Evolutionary conservation across 495 filamentous ascomycete genomes (phyloP).

Genomic region (Penicillium antarcticum): DNA sequence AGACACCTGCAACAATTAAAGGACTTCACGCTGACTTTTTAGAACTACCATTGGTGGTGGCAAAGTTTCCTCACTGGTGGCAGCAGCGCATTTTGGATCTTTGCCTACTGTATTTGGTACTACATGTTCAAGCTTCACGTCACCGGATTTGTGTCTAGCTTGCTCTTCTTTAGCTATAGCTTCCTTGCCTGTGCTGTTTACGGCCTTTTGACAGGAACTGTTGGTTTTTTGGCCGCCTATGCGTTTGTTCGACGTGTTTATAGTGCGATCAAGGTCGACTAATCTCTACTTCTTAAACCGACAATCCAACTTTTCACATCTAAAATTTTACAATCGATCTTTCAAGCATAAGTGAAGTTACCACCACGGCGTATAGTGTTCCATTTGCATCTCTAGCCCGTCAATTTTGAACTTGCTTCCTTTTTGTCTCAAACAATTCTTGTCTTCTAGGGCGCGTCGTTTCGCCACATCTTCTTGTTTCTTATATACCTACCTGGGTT

Average conservation of each 20-base stretch:
- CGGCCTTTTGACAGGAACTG: constrained; percentile 78
- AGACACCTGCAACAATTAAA: constrained; percentile 5
- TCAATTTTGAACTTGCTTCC: background rate
- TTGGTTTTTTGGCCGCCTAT: constrained; percentile 86
- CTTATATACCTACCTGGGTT: too few relatives aligned
- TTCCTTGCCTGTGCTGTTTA: constrained; percentile 80
- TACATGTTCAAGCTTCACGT: constrained; percentile 81
- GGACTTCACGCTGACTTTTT: constrained; percentile 12
- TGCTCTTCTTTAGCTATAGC: constrained; percentile 87
- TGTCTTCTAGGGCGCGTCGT: background rate
- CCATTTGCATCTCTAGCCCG: constrained; percentile 11
- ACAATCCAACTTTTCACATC: constrained; percentile 6
- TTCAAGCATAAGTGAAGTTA: constrained; percentile 24
- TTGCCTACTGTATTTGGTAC: constrained; percentile 83
- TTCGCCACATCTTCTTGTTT: background rate
- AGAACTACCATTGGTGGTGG: constrained; percentile 98
- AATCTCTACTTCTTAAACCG: constrained; percentile 1
- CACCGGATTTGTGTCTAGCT: constrained; percentile 70
- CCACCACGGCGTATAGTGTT: constrained; percentile 25
- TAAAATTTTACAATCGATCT: constrained; percentile 14
- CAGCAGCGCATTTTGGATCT: constrained; percentile 80
- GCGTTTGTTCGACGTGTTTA: constrained; percentile 89
- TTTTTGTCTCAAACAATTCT: background rate
- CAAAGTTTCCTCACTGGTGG: constrained; percentile 83
- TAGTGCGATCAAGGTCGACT: constrained; percentile 48